phyloP scores from a whole-genome alignment of 192 early-diverging fungal genomes.

The Coemansia sp. region DNA sequence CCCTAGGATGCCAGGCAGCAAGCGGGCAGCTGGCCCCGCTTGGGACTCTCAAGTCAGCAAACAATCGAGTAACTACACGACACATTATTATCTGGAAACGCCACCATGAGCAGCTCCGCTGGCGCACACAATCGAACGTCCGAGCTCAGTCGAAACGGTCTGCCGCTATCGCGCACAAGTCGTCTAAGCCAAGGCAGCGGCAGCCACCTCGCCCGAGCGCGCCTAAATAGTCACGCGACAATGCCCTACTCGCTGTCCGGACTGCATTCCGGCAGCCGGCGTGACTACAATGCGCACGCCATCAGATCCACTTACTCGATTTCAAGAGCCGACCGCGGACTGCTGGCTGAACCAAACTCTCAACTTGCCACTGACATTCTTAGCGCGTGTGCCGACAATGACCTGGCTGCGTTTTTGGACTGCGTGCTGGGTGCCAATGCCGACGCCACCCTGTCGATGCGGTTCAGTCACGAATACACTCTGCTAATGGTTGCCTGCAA shows the following conservation, averaged over 20 bases:
- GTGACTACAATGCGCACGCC: conserved; percentile 6
- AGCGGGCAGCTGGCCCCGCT: neutral
- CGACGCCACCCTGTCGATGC: neutral
- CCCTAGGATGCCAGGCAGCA: neutral
- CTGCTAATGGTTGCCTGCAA: conserved; percentile 42
- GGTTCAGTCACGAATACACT: conserved; percentile 18
- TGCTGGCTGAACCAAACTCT: conserved; percentile 5
- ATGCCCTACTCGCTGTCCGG: neutral
- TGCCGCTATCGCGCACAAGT: conserved; percentile 7
- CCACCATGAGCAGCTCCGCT: neutral
- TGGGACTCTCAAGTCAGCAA: neutral
- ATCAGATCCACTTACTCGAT: conserved; percentile 14
- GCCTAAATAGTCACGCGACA: neutral
- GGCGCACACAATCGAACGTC: conserved; percentile 14
- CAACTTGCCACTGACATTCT: conserved; percentile 6
- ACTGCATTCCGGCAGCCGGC: neutral
- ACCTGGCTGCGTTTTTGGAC: conserved; percentile 11
- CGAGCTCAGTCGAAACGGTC: neutral
- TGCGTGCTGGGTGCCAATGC: conserved; percentile 3
- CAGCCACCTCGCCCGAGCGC: neutral
- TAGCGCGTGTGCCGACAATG: conserved; percentile 14
- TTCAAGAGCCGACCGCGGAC: conserved; percentile 7
- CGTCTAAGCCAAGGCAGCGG: neutral
- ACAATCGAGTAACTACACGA: neutral
- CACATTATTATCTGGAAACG: neutral